Evolutionary conservation across 768 basidiomycete genomes (phyloP).

Genomic region (Favolaschia claudopus): DNA sequence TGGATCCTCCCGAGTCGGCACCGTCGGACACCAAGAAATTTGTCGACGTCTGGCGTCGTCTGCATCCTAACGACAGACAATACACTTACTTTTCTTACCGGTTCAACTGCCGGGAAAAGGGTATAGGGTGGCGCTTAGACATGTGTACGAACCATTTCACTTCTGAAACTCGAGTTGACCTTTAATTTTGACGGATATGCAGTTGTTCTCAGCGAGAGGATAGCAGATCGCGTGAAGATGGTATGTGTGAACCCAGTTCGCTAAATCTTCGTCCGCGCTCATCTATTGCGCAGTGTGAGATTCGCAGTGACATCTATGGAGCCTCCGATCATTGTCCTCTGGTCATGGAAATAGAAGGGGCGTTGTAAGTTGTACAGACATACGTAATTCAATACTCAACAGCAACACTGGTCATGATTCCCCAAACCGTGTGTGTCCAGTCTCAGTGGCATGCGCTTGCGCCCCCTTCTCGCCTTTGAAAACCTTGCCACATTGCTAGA

Average conservation of each 20-base stretch:
- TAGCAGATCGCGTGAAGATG: conserved; percentile 69
- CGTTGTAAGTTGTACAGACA: conserved; percentile 27
- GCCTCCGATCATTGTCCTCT: conserved; percentile 89
- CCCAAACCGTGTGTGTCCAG: conserved; percentile 86
- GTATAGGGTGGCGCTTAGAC: conserved; percentile 89
- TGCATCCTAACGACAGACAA: conserved; percentile 71
- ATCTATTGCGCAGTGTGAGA: conserved; percentile 70
- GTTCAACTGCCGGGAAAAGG: conserved; percentile 80
- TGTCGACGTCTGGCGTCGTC: conserved; percentile 81
- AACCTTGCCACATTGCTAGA: conserved; percentile 80
- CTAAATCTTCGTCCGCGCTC: neutral
- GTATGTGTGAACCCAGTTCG: conserved; percentile 37
- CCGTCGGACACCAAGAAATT: conserved; percentile 58
- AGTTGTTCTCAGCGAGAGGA: conserved; percentile 82
- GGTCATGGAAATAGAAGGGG: conserved; percentile 73
- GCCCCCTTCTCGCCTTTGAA: conserved; percentile 96
- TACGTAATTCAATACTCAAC: neutral
- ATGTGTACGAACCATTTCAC: conserved; percentile 67
- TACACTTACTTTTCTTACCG: conserved; percentile 89
- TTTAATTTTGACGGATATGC: neutral
- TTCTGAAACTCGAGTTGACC: neutral
- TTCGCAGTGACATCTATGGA: conserved; percentile 84
- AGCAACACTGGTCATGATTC: conserved; percentile 62
- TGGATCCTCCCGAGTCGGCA: conserved; percentile 56
- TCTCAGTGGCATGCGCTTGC: conserved; percentile 83